These are phyloP conservation scores for Stereocaulon alpinum DNA, from an alignment of 495 filamentous ascomycete genomes.

Conservation along the genomic window DNA sequence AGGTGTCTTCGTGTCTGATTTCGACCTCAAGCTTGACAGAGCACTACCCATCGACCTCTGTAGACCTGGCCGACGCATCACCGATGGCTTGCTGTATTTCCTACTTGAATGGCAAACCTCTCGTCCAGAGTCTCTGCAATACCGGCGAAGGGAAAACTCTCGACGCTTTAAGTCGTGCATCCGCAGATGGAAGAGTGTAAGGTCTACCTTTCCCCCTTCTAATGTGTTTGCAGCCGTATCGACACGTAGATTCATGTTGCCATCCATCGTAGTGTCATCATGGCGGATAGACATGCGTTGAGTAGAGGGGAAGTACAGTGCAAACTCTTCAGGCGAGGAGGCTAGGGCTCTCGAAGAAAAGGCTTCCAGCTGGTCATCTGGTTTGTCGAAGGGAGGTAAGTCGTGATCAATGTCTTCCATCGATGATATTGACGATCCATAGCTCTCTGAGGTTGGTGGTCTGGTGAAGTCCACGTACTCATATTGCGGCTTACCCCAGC, in stretches of 20 bases:
- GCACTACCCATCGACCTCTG: conserved; percentile 68
- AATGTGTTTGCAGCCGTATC: conserved; percentile 58
- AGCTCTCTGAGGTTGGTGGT: conserved; percentile 65
- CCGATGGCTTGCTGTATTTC: conserved; percentile 48
- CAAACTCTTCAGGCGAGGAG: conserved; percentile 76
- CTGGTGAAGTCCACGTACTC: conserved; percentile 35
- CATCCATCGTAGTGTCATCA: conserved; percentile 83
- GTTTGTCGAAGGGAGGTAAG: conserved; percentile 45
- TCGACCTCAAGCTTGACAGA: conserved; percentile 53
- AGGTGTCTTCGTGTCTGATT: conserved; percentile 36
- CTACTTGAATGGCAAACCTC: conserved; percentile 82
- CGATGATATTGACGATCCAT: conserved; percentile 62
- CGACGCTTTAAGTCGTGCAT: conserved; percentile 86
- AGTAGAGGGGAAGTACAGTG: conserved; percentile 74
- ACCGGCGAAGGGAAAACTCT: conserved; percentile 84
- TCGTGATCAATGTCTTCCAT: conserved; percentile 50
- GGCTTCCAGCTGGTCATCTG: conserved; percentile 49
- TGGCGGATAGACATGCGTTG: conserved; percentile 75
- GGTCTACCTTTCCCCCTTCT: conserved; percentile 49
- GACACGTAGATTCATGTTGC: conserved; percentile 94
- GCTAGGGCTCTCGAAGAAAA: conserved; percentile 54
- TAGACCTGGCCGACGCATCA: conserved; percentile 42
- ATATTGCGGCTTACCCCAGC: conserved; percentile 28
- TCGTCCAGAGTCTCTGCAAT: conserved; percentile 84
- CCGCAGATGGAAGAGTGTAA: conserved; percentile 87